Percentiles rank a stretch among this genome's conserved stretches.
These are phyloP conservation scores for Barnettozyma botsteinii DNA, from an alignment of 805 yeast genomes.

Conservation along the genomic window DNA sequence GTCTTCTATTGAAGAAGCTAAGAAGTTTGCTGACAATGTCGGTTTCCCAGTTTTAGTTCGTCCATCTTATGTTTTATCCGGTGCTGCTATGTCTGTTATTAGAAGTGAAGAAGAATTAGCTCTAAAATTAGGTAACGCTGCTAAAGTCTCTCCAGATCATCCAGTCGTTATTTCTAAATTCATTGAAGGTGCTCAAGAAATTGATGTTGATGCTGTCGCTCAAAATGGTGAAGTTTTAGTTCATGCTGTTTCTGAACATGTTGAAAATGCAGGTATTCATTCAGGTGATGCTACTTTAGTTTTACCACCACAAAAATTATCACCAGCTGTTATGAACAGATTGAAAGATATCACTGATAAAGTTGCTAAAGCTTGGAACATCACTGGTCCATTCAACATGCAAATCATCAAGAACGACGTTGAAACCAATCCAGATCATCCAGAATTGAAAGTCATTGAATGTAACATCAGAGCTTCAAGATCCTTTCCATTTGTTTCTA, in stretches of 20 bases:
- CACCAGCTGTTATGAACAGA: slow-evolving; percentile 59
- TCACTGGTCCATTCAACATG: slow-evolving; percentile 98
- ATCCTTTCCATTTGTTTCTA: slow-evolving; percentile 98
- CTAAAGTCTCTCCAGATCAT: slow-evolving; percentile 90
- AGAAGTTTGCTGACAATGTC: slow-evolving; percentile 74
- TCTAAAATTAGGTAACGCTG: slow-evolving; percentile 76
- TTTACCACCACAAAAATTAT: slow-evolving; percentile 82
- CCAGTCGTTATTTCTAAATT: slow-evolving; percentile 97
- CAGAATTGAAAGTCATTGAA: slow-evolving; percentile 89
- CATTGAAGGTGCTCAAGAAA: slow-evolving; percentile 93
- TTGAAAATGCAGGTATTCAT: slow-evolving; percentile 97
- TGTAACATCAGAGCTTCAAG: slow-evolving; percentile 98
- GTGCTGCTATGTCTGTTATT: slow-evolving; percentile 98
- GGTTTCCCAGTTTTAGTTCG: slow-evolving; percentile 95
- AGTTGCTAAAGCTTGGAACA: slow-evolving; percentile 91
- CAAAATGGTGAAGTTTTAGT: slow-evolving; percentile 80
- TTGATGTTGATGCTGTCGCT: slow-evolving; percentile 97
- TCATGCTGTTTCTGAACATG: slow-evolving; percentile 96
- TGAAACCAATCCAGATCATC: slow-evolving; percentile 49
- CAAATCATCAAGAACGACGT: slow-evolving; percentile 82
- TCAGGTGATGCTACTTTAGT: slow-evolving; percentile 97
- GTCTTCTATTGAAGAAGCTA: slow-evolving; percentile 80
- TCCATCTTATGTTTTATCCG: slow-evolving; percentile 94
- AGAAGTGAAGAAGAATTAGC: slow-evolving; percentile 74
- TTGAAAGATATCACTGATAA: slow-evolving; percentile 86